Conservation (phyloP, 2,329 filamentous ascomycete species). For the Sporothrix mexicana region DNA sequence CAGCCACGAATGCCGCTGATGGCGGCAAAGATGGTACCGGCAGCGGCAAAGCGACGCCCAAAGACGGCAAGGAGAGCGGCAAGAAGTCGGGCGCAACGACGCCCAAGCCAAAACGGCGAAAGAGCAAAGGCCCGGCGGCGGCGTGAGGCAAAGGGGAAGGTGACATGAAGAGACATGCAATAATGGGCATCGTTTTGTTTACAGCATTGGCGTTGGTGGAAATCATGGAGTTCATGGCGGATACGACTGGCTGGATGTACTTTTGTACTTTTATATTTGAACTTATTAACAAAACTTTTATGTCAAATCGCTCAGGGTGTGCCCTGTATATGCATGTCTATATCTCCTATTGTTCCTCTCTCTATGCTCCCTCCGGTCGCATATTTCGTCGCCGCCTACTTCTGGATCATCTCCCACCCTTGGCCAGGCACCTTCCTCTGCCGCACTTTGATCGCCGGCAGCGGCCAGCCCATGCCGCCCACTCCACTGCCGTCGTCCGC, state of each 20-base stretch:
- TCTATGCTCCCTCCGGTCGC: background rate
- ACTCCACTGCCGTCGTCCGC: conserved; percentile 64
- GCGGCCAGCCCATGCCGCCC: conserved; percentile 76
- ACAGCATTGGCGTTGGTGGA: conserved; percentile 6
- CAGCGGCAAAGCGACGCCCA: conserved; percentile 47
- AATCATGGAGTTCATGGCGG: background rate
- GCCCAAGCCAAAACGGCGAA: conserved; percentile 54
- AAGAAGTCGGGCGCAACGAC: conserved; percentile 47
- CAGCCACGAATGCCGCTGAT: background rate
- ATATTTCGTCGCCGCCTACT: background rate
- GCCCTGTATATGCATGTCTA: conserved; percentile 5
- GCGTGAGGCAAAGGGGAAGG: background rate
- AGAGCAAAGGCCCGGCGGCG: conserved; percentile 49
- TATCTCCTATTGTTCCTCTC: background rate
- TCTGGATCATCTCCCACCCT: conserved; percentile 72
- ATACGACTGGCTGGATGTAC: background rate
- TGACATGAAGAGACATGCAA: background rate
- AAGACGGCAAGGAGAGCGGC: conserved; percentile 52
- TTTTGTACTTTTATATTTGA: background rate
- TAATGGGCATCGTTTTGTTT: conserved; percentile 1
- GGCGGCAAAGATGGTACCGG: conserved; percentile 46
- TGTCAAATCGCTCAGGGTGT: conserved; percentile 1
- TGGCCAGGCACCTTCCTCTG: conserved; percentile 75
- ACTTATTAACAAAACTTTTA: background rate
- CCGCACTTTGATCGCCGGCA: conserved; percentile 82